Conservation (phyloP, 1,284 basidiomycete genomes). For the Moniliophthora roreri region DNA sequence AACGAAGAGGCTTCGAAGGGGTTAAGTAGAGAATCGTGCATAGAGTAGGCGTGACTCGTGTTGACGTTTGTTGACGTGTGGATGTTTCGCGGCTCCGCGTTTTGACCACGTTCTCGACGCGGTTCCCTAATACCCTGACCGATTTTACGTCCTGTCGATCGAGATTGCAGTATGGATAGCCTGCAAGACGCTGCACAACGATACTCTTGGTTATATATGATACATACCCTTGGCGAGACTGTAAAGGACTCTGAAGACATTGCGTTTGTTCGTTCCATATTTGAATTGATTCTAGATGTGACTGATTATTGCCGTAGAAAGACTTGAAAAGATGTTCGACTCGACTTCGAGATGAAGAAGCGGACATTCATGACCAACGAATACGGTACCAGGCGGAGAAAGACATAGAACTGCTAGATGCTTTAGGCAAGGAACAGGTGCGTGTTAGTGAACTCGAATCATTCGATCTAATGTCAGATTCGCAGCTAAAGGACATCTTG, state of each 20-base stretch:
- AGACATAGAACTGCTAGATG: constrained; percentile 21
- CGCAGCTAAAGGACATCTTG: too few relatives aligned
- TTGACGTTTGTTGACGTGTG: too few relatives aligned
- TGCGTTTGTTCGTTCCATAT: constrained; percentile 28
- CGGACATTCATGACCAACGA: constrained; percentile 35
- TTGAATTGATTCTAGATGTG: neutral
- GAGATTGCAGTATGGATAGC: constrained; percentile 28
- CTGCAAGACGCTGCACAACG: constrained; percentile 43
- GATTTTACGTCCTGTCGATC: too few relatives aligned
- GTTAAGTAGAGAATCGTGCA: too few relatives aligned
- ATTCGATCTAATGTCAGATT: too few relatives aligned
- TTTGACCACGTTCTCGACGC: too few relatives aligned
- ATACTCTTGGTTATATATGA: constrained; percentile 52
- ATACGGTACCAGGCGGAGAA: constrained; percentile 36
- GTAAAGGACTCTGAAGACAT: constrained; percentile 36
- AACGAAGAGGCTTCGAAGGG: too few relatives aligned
- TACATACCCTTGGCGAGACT: constrained; percentile 45
- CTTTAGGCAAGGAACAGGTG: neutral
- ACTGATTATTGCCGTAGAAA: constrained; percentile 24
- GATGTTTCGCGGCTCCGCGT: too few relatives aligned
- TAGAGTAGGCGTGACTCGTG: too few relatives aligned
- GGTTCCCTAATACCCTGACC: too few relatives aligned
- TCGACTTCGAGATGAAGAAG: constrained; percentile 31
- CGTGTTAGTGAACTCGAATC: neutral
- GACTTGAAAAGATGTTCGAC: constrained; percentile 30